Evolutionary conservation across 805 yeast genomes (phyloP), one percentile per base, ranked within the genome.

Genomic region (Metschnikowia arizonensis): DNA sequence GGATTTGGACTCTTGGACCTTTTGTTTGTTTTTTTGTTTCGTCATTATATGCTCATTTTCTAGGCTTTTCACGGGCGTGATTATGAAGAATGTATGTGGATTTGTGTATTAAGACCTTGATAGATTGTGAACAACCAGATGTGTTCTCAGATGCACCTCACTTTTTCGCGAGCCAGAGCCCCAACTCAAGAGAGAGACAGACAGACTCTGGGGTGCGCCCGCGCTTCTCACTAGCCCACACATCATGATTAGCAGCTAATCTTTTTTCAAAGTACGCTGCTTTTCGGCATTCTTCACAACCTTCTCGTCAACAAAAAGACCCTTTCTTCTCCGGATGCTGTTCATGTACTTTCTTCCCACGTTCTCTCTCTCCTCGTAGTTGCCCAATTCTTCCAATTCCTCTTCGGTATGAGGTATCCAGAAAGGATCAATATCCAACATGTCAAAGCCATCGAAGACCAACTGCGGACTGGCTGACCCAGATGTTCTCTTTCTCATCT

Each of bases 381-480:
- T 96, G 23, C 99, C 99, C 36, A 88, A 70, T 47, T 88, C 95
- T 62, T 93, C 98, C 37, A 93, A 66, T 63, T 93, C 99, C 62
- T 89, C 97, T 56, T 88, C 97, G 0, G 99, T 93, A 2, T 93
- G 87, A 11, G 99, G 99, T 12, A 93, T 96, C 99, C 99, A 93
- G 73, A 86, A 93, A 36, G 99, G 99, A 71, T 93, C 98, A 53
- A 85, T 78, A 52, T 89, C 95, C 42, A 91, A 78, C 51, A 83
- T 70, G 57, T 89, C 93, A 61, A 78, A 93, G 0, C 98, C 98
- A 24, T 85, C 77, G 58, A 91, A 93, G 8, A 90, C 87, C 43
- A 93, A 73, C 64, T 93, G 99, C 0, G 99, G 99, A 57, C 87
- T 85, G 2, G 99, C 99, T 2, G 97, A 96, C 47, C 99, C 99